Percentiles rank a stretch among this genome's conserved stretches.
These are phyloP conservation scores for Yamadazyma endophytica DNA, from an alignment of 805 yeast species.

Conservation along the genomic window DNA sequence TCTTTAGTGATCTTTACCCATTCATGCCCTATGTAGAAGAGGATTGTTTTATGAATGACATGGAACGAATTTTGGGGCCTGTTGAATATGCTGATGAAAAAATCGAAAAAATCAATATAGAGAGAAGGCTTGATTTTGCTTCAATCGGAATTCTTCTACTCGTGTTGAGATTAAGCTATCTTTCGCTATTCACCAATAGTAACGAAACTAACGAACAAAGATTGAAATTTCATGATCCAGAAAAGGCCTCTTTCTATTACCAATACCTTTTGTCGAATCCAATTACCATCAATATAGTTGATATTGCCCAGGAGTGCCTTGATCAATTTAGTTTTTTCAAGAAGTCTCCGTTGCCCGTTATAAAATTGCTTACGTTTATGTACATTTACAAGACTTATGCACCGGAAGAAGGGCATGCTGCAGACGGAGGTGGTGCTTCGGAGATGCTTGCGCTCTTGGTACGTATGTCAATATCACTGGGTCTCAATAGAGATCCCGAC, in stretches of 20 bases:
- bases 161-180: slow-evolving; percentile 37
- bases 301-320: slow-evolving; percentile 51
- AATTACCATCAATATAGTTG: slow-evolving; percentile 40
- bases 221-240: slow-evolving; percentile 18
- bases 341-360: slow-evolving; percentile 23
- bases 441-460: slow-evolving; percentile 23
- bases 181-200: slow-evolving; percentile 34
- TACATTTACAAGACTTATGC: slow-evolving; percentile 31
- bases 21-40: slow-evolving; percentile 46
- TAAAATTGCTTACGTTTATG: slow-evolving; percentile 27
- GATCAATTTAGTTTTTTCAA: slow-evolving; percentile 50
- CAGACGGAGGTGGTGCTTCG: slow-evolving; percentile 36
- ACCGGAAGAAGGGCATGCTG: slow-evolving; percentile 40
- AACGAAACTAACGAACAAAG: slow-evolving; percentile 24
- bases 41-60: slow-evolving; percentile 23
- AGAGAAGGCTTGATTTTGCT: slow-evolving; percentile 38
- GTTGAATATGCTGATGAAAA: slow-evolving; percentile 20
- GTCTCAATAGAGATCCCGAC: slow-evolving; percentile 39
- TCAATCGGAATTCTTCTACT: slow-evolving; percentile 36
- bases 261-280: slow-evolving; percentile 43
- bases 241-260: slow-evolving; percentile 20
- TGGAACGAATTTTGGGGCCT: slow-evolving; percentile 32
- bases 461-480: slow-evolving; percentile 37
- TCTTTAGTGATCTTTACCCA: slow-evolving; percentile 42
- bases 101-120: slow-evolving; percentile 23